These are phyloP conservation scores for Sporothrix protearum DNA, from an alignment of 2,329 filamentous ascomycete species.

Conservation along the genomic window DNA sequence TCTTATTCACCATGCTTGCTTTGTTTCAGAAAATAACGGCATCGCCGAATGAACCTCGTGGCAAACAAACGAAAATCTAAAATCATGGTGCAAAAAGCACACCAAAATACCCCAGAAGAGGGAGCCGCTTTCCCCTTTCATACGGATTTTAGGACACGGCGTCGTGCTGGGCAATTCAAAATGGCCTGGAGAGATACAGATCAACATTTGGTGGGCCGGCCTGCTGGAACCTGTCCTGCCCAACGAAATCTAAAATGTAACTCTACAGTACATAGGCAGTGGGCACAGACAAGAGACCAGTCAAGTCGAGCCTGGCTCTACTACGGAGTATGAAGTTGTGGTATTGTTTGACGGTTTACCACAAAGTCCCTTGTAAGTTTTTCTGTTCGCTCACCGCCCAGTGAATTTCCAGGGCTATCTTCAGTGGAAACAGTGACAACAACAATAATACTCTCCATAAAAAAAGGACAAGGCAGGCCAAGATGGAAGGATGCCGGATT, in stretches of 20 bases:
- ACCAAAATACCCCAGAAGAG: neutral
- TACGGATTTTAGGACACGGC: neutral
- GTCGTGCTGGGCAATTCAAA: neutral
- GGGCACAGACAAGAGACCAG: conserved; percentile 3
- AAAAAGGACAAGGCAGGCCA: neutral
- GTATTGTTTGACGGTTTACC: neutral
- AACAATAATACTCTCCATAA: neutral
- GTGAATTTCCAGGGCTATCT: neutral
- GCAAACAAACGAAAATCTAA: neutral
- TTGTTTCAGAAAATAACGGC: conserved; percentile 6
- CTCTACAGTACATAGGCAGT: no score
- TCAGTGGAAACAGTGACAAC: neutral
- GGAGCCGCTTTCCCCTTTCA: neutral
- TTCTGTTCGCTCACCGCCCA: neutral
- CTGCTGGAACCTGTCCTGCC: neutral
- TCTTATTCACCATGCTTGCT: neutral
- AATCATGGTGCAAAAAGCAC: neutral
- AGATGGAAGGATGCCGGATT: conserved; percentile 7
- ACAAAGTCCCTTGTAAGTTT: neutral
- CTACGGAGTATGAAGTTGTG: no score
- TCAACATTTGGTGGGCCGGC: conserved; percentile 12
- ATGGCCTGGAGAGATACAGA: conserved; percentile 10
- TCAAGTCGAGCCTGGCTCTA: neutral
- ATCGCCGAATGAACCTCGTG: conserved; percentile 11
- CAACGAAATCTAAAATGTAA: neutral